Evolutionary conservation across 768 basidiomycete species (phyloP).

Genomic region (Megacollybia marginata): DNA sequence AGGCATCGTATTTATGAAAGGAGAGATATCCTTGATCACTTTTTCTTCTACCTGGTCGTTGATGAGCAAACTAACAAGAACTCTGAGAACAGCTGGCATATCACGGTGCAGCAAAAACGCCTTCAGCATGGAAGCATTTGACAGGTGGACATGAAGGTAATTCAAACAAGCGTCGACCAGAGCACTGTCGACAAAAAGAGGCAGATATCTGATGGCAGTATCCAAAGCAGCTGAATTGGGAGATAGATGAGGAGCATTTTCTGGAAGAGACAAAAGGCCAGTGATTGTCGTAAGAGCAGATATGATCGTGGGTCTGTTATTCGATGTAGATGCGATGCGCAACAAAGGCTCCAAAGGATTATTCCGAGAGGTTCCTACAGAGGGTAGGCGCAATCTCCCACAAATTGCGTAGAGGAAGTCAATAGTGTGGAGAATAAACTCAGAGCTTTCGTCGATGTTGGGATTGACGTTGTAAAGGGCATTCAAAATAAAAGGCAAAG

Average conservation of each 20-base stretch:
- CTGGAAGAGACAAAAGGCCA: constrained; percentile 51
- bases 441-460: constrained; percentile 58
- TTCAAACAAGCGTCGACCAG: constrained; percentile 68
- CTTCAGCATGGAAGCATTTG: constrained; percentile 67
- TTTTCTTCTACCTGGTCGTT: constrained; percentile 68
- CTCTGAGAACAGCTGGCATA: constrained; percentile 61
- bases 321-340: constrained; percentile 45
- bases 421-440: constrained; percentile 64
- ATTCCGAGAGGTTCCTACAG: constrained; percentile 22
- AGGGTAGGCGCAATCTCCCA: constrained; percentile 29
- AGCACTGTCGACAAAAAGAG: constrained; percentile 61
- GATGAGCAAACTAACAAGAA: constrained; percentile 62
- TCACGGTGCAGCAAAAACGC: constrained; percentile 66
- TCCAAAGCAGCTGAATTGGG: constrained; percentile 52
- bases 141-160: constrained; percentile 70
- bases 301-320: constrained; percentile 73
- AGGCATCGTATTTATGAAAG: constrained; percentile 50
- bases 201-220: constrained; percentile 64
- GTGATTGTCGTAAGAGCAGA: constrained; percentile 54
- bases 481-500: constrained; percentile 57
- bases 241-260: constrained; percentile 47
- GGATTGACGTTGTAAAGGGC: constrained; percentile 56
- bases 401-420: constrained; percentile 67
- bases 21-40: constrained; percentile 56
- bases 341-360: constrained; percentile 55